Conservation (phyloP, 352 stramenopile genomes). For the Phytopythium helicoides region DNA sequence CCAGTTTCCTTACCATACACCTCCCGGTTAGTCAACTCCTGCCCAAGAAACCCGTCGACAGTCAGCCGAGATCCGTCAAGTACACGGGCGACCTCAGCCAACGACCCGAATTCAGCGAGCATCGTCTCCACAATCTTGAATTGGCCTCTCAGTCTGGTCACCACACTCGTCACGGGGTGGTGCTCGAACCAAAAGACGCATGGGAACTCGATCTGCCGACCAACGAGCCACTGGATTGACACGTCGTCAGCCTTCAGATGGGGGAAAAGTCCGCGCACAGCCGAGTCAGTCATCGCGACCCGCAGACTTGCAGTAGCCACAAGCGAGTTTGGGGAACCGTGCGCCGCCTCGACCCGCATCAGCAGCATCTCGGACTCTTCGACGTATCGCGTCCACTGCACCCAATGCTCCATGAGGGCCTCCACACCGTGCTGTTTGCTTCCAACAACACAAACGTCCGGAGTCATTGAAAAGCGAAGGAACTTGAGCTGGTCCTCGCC, state of each 20-base stretch:
- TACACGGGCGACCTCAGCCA: too few relatives aligned
- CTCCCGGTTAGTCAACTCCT: too few relatives aligned
- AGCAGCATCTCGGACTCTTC: conserved; percentile 13
- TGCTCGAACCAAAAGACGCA: background rate
- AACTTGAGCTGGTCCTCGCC: conserved; percentile 11
- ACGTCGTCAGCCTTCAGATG: conserved; percentile 4
- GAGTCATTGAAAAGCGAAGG: conserved; percentile 9
- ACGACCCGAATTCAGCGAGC: too few relatives aligned
- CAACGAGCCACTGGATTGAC: background rate
- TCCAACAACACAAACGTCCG: conserved; percentile 8
- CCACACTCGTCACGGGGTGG: background rate
- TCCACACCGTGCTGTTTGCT: conserved; percentile 7
- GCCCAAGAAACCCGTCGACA: too few relatives aligned
- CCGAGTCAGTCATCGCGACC: conserved; percentile 13
- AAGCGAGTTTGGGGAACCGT: background rate
- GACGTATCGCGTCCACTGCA: conserved; percentile 9
- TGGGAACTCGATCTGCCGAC: background rate
- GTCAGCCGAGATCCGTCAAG: too few relatives aligned
- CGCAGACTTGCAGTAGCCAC: conserved; percentile 2
- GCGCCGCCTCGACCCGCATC: conserved; percentile 3
- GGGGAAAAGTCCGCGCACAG: conserved; percentile 12
- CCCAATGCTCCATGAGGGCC: conserved; percentile 13
- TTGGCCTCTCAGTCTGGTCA: background rate
- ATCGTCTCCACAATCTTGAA: background rate
- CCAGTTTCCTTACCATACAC: too few relatives aligned